Conservation (phyloP, 768 basidiomycete genomes). For the Fomitopsis pulvina region DNA sequence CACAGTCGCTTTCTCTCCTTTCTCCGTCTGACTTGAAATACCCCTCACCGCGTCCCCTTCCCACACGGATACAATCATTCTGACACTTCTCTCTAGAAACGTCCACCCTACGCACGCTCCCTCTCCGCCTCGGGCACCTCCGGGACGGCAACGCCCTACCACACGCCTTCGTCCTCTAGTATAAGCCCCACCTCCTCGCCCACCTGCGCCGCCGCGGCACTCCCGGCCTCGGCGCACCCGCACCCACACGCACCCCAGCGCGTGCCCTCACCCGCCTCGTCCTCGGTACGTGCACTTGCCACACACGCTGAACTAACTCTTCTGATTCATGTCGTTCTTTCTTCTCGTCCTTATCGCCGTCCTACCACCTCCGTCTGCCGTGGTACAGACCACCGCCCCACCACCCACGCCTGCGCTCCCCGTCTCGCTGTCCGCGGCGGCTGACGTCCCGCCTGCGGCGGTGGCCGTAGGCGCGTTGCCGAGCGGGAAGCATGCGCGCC, state of each 20-base stretch:
- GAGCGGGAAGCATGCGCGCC: slow-evolving; percentile 18
- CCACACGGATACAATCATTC: slow-evolving; percentile 6
- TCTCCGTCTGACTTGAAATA: not conserved
- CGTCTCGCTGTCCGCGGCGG: slow-evolving; percentile 5
- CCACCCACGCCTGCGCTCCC: slow-evolving; percentile 3
- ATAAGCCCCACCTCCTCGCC: slow-evolving; percentile 1
- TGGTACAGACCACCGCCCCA: no score
- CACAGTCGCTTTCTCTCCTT: not conserved
- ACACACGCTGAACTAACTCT: no score
- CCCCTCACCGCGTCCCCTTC: not conserved
- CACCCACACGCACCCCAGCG: slow-evolving; percentile 6
- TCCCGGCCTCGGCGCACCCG: slow-evolving; percentile 5
- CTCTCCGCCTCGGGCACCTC: slow-evolving; percentile 13
- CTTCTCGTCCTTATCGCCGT: no score
- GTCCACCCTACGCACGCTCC: slow-evolving; percentile 14
- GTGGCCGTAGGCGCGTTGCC: slow-evolving; percentile 5
- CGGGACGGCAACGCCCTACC: slow-evolving; percentile 16
- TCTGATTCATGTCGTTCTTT: no score
- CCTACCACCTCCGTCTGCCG: no score
- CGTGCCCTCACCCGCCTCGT: slow-evolving; percentile 7
- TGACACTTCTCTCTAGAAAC: slow-evolving; percentile 16
- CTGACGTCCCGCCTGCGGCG: not conserved
- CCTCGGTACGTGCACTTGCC: slow-evolving; percentile 4
- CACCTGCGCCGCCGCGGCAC: slow-evolving; percentile 2
- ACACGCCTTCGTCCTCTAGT: slow-evolving; percentile 3